phyloP scores from a whole-genome alignment of 352 stramenopile genomes.

The Paralagenidium karlingii region DNA sequence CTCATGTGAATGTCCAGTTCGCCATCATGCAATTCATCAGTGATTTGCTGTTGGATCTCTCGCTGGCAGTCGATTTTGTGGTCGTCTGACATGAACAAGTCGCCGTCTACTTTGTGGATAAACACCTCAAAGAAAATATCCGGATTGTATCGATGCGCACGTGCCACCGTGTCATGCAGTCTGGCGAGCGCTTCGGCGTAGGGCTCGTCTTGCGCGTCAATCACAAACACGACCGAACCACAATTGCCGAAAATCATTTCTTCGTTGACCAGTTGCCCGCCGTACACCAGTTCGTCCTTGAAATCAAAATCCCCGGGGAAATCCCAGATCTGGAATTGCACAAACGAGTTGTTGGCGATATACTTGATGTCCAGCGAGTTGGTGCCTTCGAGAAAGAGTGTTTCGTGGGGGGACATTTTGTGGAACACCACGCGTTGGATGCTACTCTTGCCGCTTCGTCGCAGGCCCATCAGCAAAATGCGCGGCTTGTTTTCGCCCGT shows the following conservation, averaged over 20 bases:
- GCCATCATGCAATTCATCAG: conserved; percentile 91
- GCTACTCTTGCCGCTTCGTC: conserved; percentile 80
- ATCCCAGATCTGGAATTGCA: conserved; percentile 98
- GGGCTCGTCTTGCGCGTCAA: conserved; percentile 95
- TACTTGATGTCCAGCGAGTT: conserved; percentile 90
- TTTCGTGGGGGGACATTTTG: conserved; percentile 99
- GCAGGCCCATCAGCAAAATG: conserved; percentile 96
- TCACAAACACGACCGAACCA: conserved; percentile 93
- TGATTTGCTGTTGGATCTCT: conserved; percentile 96
- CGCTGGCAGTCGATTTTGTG: conserved; percentile 97
- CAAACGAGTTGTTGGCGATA: conserved; percentile 96
- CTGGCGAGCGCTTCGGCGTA: conserved; percentile 79
- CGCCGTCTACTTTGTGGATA: conserved; percentile 98
- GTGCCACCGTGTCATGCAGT: conserved; percentile 80
- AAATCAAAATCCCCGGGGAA: conserved; percentile 94
- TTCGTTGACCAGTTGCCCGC: conserved; percentile 80
- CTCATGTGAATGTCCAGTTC: conserved; percentile 89
- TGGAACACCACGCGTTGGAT: conserved; percentile 97
- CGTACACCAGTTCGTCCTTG: conserved; percentile 84
- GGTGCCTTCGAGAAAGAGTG: conserved; percentile 89
- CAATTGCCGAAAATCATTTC: conserved; percentile 88
- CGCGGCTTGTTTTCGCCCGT: conserved; percentile 86
- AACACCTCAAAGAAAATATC: conserved; percentile 97
- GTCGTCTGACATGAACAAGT: conserved; percentile 97
- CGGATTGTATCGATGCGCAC: conserved; percentile 87